Evolutionary conservation across 2,329 filamentous ascomycete genomes (phyloP), one percentile per base, ranked within the genome.

Genomic region (Xylariomycetidae sp.): DNA sequence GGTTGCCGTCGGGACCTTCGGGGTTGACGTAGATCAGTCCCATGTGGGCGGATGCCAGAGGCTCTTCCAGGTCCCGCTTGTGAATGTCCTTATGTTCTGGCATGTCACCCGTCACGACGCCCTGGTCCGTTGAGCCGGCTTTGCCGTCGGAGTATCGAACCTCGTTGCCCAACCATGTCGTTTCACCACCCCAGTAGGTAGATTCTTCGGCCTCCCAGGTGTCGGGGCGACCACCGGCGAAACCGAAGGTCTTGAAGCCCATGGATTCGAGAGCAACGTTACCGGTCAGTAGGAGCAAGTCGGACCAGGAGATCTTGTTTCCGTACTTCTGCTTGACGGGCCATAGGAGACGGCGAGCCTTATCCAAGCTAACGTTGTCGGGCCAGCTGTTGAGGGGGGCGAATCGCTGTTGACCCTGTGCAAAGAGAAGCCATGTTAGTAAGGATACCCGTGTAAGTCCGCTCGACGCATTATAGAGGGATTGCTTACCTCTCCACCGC

Each of bases 281-380:
- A 45, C 84, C 84, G 17, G 81, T 74, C 34, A 88, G 72, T 36
- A 87, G 69, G 30, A 82, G 58, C 38, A 88, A 63, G 55, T 88
- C 84, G 16, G 83, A 80, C 84, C 84, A 88, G 0, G 84, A 88
- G 61, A 88, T 83, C 69, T 85, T 86, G 70, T 77, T 78, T 58
- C 84, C 84, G 46, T 88, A 88, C 72, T 88, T 88, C 50, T 86
- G 82, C 75, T 88, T 88, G 66, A 88, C 79, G 36, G 84, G 84
- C 80, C 82, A 87, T 26, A 88, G 67, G 36, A 88, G 74, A 44
- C 84, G 82, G 36, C 84, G 83, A 19, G 83, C 84, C 74, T 88
- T 88, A 73, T 88, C 84, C 34, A 88, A 73, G 49, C 70, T 80
- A 53, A 78, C 80, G 47, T 88, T 88, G 64, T 88, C 84, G 26